phyloP scores from a whole-genome alignment of 352 stramenopile species.

The Globisporangium emineosum region DNA sequence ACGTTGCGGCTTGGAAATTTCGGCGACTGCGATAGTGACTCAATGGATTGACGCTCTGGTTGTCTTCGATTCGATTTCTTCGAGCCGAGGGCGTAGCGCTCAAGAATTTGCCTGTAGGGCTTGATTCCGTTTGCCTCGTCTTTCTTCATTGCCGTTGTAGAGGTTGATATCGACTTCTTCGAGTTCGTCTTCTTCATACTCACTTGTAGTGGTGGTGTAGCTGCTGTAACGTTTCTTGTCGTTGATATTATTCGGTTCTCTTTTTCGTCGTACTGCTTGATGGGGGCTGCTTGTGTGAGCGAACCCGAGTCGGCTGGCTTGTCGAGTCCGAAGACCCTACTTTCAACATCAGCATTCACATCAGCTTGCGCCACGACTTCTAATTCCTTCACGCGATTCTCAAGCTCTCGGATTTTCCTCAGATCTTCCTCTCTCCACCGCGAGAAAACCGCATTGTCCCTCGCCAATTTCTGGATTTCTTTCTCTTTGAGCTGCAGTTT shows the following conservation, averaged over 20 bases:
- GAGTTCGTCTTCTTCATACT: neutral
- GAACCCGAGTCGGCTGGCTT: neutral
- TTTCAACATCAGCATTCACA: neutral
- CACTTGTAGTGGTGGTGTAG: neutral
- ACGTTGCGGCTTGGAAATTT: neutral
- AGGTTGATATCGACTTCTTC: slow-evolving; percentile 2
- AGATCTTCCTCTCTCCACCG: slow-evolving; percentile 61
- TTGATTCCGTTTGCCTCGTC: neutral
- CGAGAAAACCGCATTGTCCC: slow-evolving; percentile 59
- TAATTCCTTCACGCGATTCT: slow-evolving; percentile 42
- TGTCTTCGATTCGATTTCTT: slow-evolving; percentile 18
- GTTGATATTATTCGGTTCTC: neutral
- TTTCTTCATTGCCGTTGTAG: neutral
- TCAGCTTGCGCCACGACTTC: slow-evolving; percentile 13
- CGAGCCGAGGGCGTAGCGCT: slow-evolving; percentile 32
- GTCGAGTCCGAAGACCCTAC: too few relatives aligned
- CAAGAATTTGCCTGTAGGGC: slow-evolving; percentile 38
- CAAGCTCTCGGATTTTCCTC: slow-evolving; percentile 47
- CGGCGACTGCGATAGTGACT: neutral
- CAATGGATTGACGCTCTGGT: neutral
- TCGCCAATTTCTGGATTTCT: slow-evolving; percentile 45
- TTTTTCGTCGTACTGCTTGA: slow-evolving; percentile 8
- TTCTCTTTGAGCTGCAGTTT: slow-evolving; percentile 64
- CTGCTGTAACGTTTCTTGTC: neutral
- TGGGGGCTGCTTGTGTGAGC: neutral